These are phyloP conservation scores for Ceratobasidium theobromae DNA, from an alignment of 1,284 basidiomycete species.

Conservation along the genomic window DNA sequence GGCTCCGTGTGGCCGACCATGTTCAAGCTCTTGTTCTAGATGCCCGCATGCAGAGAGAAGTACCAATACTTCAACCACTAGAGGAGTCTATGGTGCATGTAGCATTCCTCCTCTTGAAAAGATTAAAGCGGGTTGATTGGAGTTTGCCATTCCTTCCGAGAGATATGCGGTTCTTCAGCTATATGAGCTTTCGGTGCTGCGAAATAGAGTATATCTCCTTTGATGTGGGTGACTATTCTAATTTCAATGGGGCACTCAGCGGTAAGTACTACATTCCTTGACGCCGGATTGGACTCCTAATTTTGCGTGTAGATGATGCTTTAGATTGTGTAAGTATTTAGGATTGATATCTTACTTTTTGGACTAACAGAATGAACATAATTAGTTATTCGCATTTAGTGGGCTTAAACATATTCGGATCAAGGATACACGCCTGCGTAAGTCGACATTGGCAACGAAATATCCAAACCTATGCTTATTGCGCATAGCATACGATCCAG, in stretches of 20 bases:
- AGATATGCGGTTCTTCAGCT: not conserved
- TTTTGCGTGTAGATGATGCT: constrained; percentile 1
- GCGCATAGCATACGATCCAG: constrained; percentile 7
- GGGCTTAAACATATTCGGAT: constrained; percentile 21
- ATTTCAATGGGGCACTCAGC: not conserved
- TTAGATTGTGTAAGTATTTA: constrained; percentile 1
- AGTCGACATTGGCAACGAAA: not conserved
- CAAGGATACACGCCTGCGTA: constrained; percentile 17
- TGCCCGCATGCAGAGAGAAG: not conserved
- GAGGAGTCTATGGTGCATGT: not conserved
- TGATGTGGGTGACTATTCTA: not conserved
- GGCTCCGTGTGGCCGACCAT: not conserved
- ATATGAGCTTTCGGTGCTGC: not conserved
- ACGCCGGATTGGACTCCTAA: too few species aligned
- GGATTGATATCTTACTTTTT: not conserved
- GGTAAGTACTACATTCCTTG: not conserved
- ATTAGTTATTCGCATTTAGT: constrained; percentile 11
- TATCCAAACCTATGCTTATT: not conserved
- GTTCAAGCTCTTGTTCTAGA: constrained; percentile 5
- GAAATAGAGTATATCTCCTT: constrained; percentile 18
- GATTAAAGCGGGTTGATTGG: constrained; percentile 18
- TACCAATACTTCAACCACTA: not conserved
- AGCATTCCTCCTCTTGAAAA: constrained; percentile 6
- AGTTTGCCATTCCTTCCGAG: constrained; percentile 9
- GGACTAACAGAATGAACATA: not conserved